Evolutionary conservation across 2,329 filamentous ascomycete species (phyloP).

Genomic region (Coniella vitis): DNA sequence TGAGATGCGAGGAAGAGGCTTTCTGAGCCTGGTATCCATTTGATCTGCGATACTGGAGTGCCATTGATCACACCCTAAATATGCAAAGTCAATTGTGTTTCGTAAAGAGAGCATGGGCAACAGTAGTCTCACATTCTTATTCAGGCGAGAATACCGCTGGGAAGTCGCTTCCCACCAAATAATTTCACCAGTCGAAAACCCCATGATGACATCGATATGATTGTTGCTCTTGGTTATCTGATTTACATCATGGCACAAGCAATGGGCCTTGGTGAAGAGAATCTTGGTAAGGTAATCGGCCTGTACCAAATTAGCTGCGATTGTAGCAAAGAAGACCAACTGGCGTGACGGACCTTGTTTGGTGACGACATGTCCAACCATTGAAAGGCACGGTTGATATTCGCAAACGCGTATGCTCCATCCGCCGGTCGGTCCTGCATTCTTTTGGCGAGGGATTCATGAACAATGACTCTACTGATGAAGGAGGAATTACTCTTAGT

Average conservation of each 20-base stretch:
- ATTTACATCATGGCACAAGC: conserved; percentile 91
- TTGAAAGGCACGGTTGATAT: conserved; percentile 91
- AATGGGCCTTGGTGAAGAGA: conserved; percentile 92
- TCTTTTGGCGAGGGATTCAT: conserved; percentile 73
- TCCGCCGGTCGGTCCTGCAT: conserved; percentile 71
- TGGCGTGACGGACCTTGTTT: conserved; percentile 42
- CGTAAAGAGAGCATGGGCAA: not conserved
- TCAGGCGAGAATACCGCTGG: conserved; percentile 89
- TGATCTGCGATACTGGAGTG: conserved; percentile 78
- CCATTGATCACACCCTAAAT: conserved; percentile 76
- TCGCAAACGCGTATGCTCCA: conserved; percentile 85
- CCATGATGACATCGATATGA: conserved; percentile 89
- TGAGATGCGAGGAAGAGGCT: conserved; percentile 88
- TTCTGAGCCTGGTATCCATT: conserved; percentile 91
- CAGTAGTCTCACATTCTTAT: conserved; percentile 70
- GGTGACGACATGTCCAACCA: conserved; percentile 85
- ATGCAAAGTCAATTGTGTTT: conserved; percentile 15
- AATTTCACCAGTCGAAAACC: conserved; percentile 92
- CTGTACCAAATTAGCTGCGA: conserved; percentile 36
- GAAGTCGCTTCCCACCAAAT: conserved; percentile 98
- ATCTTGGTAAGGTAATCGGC: conserved; percentile 93
- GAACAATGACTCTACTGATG: conserved; percentile 90
- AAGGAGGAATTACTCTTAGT: conserved; percentile 98
- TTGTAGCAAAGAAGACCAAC: too few relatives aligned
- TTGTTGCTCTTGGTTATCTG: conserved; percentile 67